Percentiles rank a stretch among this genome's conserved stretches.
Conservation (phyloP, 768 basidiomycete species). For the Macrocybe gigantea region DNA sequence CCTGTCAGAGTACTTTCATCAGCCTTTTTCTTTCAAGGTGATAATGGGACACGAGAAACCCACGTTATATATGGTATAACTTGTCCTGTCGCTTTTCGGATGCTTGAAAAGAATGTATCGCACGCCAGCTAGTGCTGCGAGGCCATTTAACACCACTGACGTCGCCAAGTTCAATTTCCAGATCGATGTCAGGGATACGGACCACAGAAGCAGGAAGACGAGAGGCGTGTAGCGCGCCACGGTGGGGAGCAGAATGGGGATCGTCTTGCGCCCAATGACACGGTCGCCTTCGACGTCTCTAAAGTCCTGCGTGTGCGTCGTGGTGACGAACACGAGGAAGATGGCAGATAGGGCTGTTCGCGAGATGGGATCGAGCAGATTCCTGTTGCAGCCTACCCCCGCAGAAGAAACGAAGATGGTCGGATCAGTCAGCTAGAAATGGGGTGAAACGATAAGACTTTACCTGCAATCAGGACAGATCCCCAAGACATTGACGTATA, state of each 20-base stretch:
- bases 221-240: background rate
- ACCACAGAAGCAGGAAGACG: background rate
- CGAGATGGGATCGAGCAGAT: constrained; percentile 1
- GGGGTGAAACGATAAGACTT: background rate
- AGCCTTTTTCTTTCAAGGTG: background rate
- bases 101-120: background rate
- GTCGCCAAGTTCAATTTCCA: background rate
- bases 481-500: constrained; percentile 32
- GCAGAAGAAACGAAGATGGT: background rate
- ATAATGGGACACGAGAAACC: background rate
- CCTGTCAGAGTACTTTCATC: background rate
- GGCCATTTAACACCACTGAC: background rate
- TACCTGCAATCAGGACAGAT: constrained; percentile 31
- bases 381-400: background rate
- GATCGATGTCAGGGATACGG: background rate
- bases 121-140: background rate
- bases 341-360: constrained; percentile 13
- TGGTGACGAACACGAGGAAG: constrained; percentile 26
- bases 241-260: constrained; percentile 2
- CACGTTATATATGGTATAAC: background rate
- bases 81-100: background rate
- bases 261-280: background rate
- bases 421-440: no score
- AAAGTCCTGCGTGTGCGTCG: background rate
- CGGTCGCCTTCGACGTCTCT: background rate